Base-by-base conservation (phyloP, 345 rosid species). In the Acer negundo region DNA sequence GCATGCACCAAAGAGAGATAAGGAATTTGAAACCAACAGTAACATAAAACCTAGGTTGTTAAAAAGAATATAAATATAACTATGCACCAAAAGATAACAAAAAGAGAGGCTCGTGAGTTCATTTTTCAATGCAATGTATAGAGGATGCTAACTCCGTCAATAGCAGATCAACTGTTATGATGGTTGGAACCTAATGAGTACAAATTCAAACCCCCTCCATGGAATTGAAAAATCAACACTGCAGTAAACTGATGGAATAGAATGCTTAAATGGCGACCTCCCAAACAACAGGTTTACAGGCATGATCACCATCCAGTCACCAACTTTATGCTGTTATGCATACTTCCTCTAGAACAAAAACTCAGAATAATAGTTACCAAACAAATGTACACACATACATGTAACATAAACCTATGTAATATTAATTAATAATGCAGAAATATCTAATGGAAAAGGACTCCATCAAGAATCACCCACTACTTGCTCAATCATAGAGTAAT, bases 251-350 rank as follows among this genome's bases (percentile, higher is more conserved):
- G 9, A 46, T 8, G 6, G 51, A 22, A 7, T 23, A 62, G 76
- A 73, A 46, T 61, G 76, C 56, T 73, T 16, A 63, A 26, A 47
- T 19, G 69, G 53, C 67, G 23, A 26, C 44, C 46, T 61, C 55
- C 19, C 46, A 4, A 63, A 17, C 10, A 42, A 10, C 12, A 17
- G 22, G 61, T 46, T 61, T 40, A 12, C 35, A n/a, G 16, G 38
- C 56, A 73, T 38, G 67, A 31, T 58, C 40, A 17, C 51, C 24
- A 22, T 59, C 69, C 42, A 46, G 69, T 62, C 59, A 74, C 44
- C 22, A 74, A 74, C 42, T 10, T 20, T 59, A 22, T 20, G 63
- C 26, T 59, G 4, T 6, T 17, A 31, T 12, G 68, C 70, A 67
- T 67, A 67, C 59, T 44, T 59, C 7, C n/a, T 22, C 20, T 19